Percentiles rank a stretch among this genome's conserved stretches.
These are phyloP conservation scores for Dittrichia graveolens DNA, from an alignment of 129 eudicot species.

Conservation along the genomic window DNA sequence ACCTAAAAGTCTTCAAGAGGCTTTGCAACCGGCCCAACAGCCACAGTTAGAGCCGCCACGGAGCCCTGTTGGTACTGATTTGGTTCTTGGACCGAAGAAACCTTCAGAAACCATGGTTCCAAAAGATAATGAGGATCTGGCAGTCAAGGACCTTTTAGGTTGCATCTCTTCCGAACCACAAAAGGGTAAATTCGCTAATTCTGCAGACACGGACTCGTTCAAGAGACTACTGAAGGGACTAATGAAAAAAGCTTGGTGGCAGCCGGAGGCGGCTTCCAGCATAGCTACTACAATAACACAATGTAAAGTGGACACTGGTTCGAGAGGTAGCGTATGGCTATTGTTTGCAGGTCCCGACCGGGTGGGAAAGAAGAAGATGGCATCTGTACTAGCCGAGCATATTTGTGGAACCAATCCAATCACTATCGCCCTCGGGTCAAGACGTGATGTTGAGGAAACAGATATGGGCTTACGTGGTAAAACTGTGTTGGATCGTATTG, in stretches of 20 bases:
- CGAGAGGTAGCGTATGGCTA: slow-evolving; percentile 74
- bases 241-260: slow-evolving; percentile 96
- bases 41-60: slow-evolving; percentile 48
- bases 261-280: slow-evolving; percentile 87
- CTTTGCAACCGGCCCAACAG: slow-evolving; percentile 47
- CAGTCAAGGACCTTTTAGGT: slow-evolving; percentile 68
- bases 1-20: slow-evolving; percentile 45
- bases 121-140: slow-evolving; percentile 36
- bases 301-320: slow-evolving; percentile 59
- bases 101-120: slow-evolving; percentile 29
- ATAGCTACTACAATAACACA: slow-evolving; percentile 73
- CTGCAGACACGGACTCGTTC: slow-evolving; percentile 72
- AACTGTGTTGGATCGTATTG: slow-evolving; percentile 76
- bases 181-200: slow-evolving; percentile 54
- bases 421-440: slow-evolving; percentile 60
- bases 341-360: slow-evolving; percentile 89
- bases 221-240: slow-evolving; percentile 90
- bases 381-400: slow-evolving; percentile 73
- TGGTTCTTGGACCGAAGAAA: slow-evolving; percentile 72
- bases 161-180: slow-evolving; percentile 74
- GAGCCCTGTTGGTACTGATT: slow-evolving; percentile 80
- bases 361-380: slow-evolving; percentile 86
- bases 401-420: slow-evolving; percentile 62
- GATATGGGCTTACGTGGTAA: slow-evolving; percentile 76
- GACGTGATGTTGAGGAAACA: slow-evolving; percentile 58